Base-by-base conservation (phyloP, 306 rosid genomes). In the Boehmeria nivea region DNA sequence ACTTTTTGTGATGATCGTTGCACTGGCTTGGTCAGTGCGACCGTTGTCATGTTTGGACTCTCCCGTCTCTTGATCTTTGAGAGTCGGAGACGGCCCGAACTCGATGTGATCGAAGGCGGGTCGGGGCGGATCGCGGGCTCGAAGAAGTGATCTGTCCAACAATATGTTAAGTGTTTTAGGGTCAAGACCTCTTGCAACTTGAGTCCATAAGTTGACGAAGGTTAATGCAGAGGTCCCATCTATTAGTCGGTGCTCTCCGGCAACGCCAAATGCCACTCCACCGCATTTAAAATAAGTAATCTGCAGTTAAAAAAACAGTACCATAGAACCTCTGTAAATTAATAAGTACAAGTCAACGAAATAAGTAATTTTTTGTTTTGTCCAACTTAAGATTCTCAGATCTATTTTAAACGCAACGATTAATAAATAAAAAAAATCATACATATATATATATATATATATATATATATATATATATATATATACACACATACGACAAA, bases 201-300 rank as follows among this genome's bases (percentile, higher is more conserved):
- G 82, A 9, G 86, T 73, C 94, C 94, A 88, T 27, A 87, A 37
- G 23, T 84, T 82, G 51, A 84, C 63, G 33, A 88, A 88, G 65
- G 81, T 88, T 37, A 88, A 78, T 20, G 84, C 88, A 9, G 96
- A 76, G 26, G 68, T 69, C 13, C 96, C 96, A 70, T 88, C 91
- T 8, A 82, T 87, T 14, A 13, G 80, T 8, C 70, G 78, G 61
- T 87, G 96, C 22, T 79, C 64, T 3, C 4, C 17, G 45, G 8
- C 17, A 40, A 40, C 16, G 45, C 45, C 45, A 14, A 40, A 11
- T 11, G 45, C 4, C 15, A 40, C 45, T 40, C 16, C 45, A 5
- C 45, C 45, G 17, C 45, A 40, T 40, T 40, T 40, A 11, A 40
- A 40, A 12, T n/a, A 11, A 3, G 45, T 40, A 1, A 40, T 40